These are phyloP conservation scores for Phytophthora cactorum DNA, from an alignment of 352 stramenopile genomes.

Conservation along the genomic window DNA sequence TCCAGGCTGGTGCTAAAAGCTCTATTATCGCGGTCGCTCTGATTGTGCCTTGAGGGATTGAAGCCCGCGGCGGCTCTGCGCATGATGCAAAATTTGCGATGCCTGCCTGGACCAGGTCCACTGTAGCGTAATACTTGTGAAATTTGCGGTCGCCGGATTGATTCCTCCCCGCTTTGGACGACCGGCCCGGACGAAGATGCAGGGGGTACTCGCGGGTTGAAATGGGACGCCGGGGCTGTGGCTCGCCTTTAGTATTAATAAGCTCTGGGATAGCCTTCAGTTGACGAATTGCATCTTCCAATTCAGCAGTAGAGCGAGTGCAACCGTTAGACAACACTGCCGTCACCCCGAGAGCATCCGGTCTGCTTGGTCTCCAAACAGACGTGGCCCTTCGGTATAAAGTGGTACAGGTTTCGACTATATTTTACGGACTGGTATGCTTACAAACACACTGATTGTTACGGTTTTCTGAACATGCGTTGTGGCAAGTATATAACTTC, in stretches of 20 bases:
- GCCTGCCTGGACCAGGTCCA: constrained; percentile 12
- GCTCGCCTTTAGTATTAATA: not conserved
- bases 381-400: constrained; percentile 21
- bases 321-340: constrained; percentile 11
- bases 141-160: constrained; percentile 10
- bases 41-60: constrained; percentile 6
- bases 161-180: constrained; percentile 11
- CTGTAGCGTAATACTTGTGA: not conserved
- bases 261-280: constrained; percentile 13
- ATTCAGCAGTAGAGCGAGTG: constrained; percentile 29
- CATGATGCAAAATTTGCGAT: constrained; percentile 19
- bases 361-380: constrained; percentile 11
- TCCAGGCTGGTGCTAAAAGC: not conserved
- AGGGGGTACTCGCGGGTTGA: not conserved
- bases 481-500: constrained; percentile 12
- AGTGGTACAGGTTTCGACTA: constrained; percentile 28
- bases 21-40: not conserved
- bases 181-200: not conserved
- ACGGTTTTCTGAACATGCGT: constrained; percentile 19
- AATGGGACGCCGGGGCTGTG: not conserved
- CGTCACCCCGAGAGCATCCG: constrained; percentile 14
- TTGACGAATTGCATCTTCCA: constrained; percentile 22
- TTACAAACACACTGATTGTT: constrained; percentile 7
- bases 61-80: constrained; percentile 1
- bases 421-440: constrained; percentile 13